Conservation (phyloP, 148 eudicot genomes). For the Pharnaceum exiguum region DNA sequence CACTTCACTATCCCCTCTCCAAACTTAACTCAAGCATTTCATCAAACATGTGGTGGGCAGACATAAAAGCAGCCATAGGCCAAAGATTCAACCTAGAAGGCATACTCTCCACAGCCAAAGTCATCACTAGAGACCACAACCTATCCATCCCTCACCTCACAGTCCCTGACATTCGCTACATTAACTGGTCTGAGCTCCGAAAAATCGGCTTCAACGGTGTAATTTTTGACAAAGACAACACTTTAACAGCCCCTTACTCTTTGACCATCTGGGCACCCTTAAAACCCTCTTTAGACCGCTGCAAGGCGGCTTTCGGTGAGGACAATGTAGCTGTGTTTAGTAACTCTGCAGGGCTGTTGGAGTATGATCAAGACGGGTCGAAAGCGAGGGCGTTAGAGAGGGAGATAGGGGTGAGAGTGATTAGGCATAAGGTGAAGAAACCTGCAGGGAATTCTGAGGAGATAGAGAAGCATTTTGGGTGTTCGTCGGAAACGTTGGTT, state of each 20-base stretch:
- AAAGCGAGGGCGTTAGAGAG: constrained; percentile 14
- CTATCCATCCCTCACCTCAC: constrained; percentile 2
- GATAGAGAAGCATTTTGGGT: constrained; percentile 71
- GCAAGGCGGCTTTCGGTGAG: constrained; percentile 11
- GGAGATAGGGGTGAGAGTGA: constrained; percentile 63
- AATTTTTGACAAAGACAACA: constrained; percentile 16
- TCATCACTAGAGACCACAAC: constrained; percentile 3
- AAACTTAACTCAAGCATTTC: constrained; percentile 14
- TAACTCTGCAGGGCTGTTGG: constrained; percentile 3
- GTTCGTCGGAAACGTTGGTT: constrained; percentile 43
- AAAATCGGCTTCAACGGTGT: constrained; percentile 16
- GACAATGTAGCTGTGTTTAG: constrained; percentile 17
- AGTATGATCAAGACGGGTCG: constrained; percentile 12
- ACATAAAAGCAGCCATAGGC: constrained; percentile 8
- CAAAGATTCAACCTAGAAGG: constrained; percentile 12
- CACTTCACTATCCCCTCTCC: background rate
- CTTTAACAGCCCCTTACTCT: constrained; percentile 9
- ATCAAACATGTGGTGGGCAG: constrained; percentile 19
- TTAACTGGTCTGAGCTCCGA: constrained; percentile 16
- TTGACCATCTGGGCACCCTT: constrained; percentile 16
- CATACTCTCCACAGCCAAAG: constrained; percentile 8
- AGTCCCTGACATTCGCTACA: constrained; percentile 3
- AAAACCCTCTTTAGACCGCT: constrained; percentile 7
- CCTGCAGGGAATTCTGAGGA: constrained; percentile 77
- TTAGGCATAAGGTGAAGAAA: constrained; percentile 74